Base-by-base conservation (phyloP, 1,139 yeast species). In the Nadsonia commutata region DNA sequence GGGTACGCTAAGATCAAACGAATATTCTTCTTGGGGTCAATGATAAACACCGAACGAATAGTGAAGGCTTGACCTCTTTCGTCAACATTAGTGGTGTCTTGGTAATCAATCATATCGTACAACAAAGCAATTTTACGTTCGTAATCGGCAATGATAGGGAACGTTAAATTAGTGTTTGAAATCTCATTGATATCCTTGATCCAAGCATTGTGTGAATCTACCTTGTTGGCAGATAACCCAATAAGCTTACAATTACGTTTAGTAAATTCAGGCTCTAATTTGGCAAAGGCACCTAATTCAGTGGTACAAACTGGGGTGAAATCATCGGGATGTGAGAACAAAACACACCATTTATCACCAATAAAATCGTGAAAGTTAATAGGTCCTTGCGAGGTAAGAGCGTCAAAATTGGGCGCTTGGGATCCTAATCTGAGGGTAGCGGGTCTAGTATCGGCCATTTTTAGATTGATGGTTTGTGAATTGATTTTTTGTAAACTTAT, bases 231-330 rank as follows among this genome's bases (percentile, higher is more conserved):
- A 48, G 88, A 78, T 48, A 83, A 70, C 48, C 93, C 94, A 60
- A 82, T 71, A 59, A 83, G 70, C 68, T 82, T 81, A 54, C 79
- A 83, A 45, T 72, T 73, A 63, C 94, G 75, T 66, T 77, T 73
- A 58, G 78, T 70, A 60, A 83, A 83, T 63, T 83, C 93, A 40
- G 84, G 84, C 66, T 80, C 83, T 58, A 83, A 71, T 61, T 79
- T 76, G 55, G 90, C 86, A 56, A 83, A 81, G 8, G 93, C 94
- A 50, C 94, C 94, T 52, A 83, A 71, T 67, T 83, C 94, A 47
- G 94, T 83, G 53, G 94, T 83, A 67, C 94, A 83, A 43, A 83
- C 90, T 44, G 94, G 94, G 41, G 94, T 83, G 69, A 78, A 81
- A 59, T 81, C 93, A 58, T 78, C 93, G 49, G 94, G 94, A 64